These are phyloP conservation scores for Thelephora ganbajun DNA, from an alignment of 768 basidiomycete genomes.

Conservation along the genomic window DNA sequence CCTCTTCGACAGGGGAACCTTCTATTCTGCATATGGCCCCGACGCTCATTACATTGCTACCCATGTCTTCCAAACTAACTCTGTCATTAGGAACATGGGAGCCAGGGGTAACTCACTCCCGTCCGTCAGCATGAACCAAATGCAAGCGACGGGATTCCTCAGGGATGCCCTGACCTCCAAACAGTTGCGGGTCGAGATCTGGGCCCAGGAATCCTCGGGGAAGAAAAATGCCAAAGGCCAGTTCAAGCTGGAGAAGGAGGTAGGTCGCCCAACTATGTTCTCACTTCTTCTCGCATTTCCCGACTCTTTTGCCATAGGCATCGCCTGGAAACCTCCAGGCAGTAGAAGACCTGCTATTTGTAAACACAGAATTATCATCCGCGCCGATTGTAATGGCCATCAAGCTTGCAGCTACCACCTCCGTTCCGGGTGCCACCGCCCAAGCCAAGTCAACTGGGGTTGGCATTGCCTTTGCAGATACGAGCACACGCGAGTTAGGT, in stretches of 20 bases:
- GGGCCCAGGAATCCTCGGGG: constrained; percentile 57
- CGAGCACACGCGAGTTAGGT: constrained; percentile 72
- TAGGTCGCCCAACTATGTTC: constrained; percentile 14
- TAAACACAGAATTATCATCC: constrained; percentile 43
- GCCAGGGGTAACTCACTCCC: constrained; percentile 50
- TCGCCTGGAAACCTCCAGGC: constrained; percentile 60
- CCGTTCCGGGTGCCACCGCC: constrained; percentile 19
- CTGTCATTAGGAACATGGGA: constrained; percentile 88
- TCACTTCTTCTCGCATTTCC: background rate
- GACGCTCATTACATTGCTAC: constrained; percentile 81
- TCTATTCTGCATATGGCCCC: constrained; percentile 77
- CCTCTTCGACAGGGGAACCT: constrained; percentile 76
- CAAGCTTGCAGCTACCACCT: constrained; percentile 48
- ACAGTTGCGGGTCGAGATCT: constrained; percentile 90
- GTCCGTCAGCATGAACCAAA: constrained; percentile 62
- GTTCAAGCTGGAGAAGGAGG: constrained; percentile 76
- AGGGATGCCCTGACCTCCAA: constrained; percentile 81
- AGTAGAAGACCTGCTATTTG: constrained; percentile 51
- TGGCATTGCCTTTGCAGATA: constrained; percentile 87
- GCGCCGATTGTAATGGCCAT: constrained; percentile 87
- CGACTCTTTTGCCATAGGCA: constrained; percentile 26
- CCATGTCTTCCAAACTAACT: constrained; percentile 75
- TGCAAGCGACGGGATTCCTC: constrained; percentile 69
- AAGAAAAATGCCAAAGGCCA: constrained; percentile 48
- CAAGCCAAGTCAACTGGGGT: constrained; percentile 59